These are phyloP conservation scores for Nitzschia inconspicua DNA, from an alignment of 108 stramenopile genomes.

Conservation along the genomic window DNA sequence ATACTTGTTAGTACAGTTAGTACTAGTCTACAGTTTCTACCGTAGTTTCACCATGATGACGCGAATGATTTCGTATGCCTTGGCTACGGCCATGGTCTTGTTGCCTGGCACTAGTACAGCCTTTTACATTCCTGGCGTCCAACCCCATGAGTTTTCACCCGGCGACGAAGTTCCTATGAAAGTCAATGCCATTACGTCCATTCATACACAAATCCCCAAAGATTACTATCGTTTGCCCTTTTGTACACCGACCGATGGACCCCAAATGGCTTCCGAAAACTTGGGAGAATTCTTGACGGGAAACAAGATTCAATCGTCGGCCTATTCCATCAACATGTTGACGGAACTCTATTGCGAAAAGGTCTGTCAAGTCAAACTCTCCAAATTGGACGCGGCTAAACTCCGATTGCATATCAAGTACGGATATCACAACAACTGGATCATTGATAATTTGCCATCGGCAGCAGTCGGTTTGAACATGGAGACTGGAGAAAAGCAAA, in stretches of 20 bases:
- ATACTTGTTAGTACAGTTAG: too few relatives aligned
- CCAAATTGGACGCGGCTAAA: constrained; percentile 51
- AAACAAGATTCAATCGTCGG: constrained; percentile 95
- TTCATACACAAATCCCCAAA: constrained; percentile 93
- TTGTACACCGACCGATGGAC: constrained; percentile 89
- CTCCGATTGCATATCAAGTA: constrained; percentile 74
- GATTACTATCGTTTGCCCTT: constrained; percentile 96
- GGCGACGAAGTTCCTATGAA: constrained; percentile 80
- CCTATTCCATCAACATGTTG: constrained; percentile 90
- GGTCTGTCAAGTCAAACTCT: constrained; percentile 62
- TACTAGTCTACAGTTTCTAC: too few relatives aligned
- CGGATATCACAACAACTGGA: constrained; percentile 98
- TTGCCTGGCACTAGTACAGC: constrained; percentile 9
- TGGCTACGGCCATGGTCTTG: background rate
- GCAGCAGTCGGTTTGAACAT: constrained; percentile 63
- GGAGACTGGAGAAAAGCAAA: constrained; percentile 43
- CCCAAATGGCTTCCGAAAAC: constrained; percentile 83
- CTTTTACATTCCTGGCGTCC: constrained; percentile 90
- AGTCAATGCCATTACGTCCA: constrained; percentile 86
- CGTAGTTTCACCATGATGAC: too few relatives aligned
- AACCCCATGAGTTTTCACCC: constrained; percentile 60
- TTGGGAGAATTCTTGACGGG: constrained; percentile 94
- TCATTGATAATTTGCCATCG: constrained; percentile 98
- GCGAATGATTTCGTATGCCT: too few relatives aligned
- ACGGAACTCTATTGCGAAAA: constrained; percentile 79